Percentiles rank a stretch among this genome's conserved stretches.
phyloP scores from a whole-genome alignment of 306 rosid species.

The Sesbania bispinosa region DNA sequence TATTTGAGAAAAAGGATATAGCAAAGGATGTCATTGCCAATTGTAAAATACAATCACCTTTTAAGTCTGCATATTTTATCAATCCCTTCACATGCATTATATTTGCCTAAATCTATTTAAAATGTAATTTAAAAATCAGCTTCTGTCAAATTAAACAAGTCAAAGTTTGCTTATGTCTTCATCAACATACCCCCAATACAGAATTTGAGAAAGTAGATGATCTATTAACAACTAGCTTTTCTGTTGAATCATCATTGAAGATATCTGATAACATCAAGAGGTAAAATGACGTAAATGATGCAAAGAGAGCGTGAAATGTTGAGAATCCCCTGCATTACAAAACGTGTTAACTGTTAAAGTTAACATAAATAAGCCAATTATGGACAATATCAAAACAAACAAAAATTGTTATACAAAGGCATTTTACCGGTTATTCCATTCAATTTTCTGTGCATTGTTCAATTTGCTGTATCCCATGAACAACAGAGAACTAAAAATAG shows the following conservation, averaged over 20 bases:
- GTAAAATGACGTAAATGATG: conserved; percentile 61
- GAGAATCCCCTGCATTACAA: conserved; percentile 78
- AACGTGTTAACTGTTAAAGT: background rate
- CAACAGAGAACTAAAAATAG: conserved; percentile 46
- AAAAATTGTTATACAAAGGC: conserved; percentile 23
- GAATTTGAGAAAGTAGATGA: conserved; percentile 72
- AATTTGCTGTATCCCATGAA: conserved; percentile 52
- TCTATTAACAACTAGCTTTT: conserved; percentile 50
- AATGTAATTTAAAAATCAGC: background rate
- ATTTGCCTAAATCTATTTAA: background rate
- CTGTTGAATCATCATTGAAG: conserved; percentile 46
- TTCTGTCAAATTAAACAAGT: conserved; percentile 7
- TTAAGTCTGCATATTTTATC: background rate
- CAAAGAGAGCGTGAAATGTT: conserved; percentile 80
- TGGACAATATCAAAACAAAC: conserved; percentile 10
- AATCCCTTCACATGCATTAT: background rate
- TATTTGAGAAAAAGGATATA: background rate
- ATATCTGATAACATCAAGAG: conserved; percentile 59
- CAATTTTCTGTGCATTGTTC: conserved; percentile 52
- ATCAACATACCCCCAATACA: conserved; percentile 65
- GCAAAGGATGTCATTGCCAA: background rate
- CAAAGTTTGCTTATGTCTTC: conserved; percentile 19
- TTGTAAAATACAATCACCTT: background rate
- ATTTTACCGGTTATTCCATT: conserved; percentile 89
- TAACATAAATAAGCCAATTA: conserved; percentile 14